These are phyloP conservation scores for Combretum micranthum DNA, from an alignment of 345 rosid genomes.

Conservation along the genomic window DNA sequence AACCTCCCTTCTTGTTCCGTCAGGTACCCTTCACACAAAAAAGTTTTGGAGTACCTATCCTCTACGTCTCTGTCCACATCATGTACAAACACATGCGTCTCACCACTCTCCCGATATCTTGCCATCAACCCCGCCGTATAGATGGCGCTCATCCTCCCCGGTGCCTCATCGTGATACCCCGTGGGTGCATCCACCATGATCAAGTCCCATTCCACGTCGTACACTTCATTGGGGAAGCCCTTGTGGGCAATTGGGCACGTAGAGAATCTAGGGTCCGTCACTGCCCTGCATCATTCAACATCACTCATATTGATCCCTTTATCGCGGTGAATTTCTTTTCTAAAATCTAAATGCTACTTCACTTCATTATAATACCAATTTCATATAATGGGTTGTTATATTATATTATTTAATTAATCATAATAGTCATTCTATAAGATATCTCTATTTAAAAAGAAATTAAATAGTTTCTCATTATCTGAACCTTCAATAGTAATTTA, in stretches of 20 bases:
- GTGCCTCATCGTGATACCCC: conserved; percentile 69
- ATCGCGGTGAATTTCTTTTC: too few species aligned
- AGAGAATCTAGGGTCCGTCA: conserved; percentile 54
- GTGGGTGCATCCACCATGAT: conserved; percentile 97
- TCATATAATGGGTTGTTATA: too few species aligned
- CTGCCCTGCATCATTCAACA: conserved; percentile 12
- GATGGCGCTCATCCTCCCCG: conserved; percentile 84
- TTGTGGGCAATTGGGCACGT: conserved; percentile 55
- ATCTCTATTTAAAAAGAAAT: too few species aligned
- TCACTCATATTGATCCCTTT: too few species aligned
- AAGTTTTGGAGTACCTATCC: conserved; percentile 59
- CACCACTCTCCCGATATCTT: conserved; percentile 56
- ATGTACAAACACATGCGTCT: conserved; percentile 75
- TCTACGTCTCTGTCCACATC: conserved; percentile 82
- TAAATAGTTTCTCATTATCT: too few species aligned
- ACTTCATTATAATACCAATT: too few species aligned
- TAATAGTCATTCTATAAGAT: too few species aligned
- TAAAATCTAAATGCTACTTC: too few species aligned
- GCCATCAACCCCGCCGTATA: conserved; percentile 83
- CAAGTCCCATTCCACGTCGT: conserved; percentile 74
- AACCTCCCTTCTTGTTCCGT: conserved; percentile 63
- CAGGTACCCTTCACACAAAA: conserved; percentile 68
- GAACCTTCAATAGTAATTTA: too few species aligned
- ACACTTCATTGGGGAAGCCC: conserved; percentile 58
- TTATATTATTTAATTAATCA: too few species aligned